phyloP scores from a whole-genome alignment of 1,139 yeast genomes.

The Saccharomyces hybrid region DNA sequence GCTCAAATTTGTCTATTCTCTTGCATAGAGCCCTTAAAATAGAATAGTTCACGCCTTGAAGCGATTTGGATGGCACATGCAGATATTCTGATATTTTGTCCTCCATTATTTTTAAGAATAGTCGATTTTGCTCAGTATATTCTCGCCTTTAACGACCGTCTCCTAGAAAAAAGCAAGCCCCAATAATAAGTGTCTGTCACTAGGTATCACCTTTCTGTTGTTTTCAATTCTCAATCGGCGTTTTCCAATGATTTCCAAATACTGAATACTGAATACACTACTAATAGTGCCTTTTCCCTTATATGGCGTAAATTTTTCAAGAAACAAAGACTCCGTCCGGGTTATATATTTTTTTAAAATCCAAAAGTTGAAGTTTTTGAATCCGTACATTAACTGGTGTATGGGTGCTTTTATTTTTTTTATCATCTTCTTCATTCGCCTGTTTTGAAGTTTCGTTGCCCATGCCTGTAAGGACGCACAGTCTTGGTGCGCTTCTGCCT shows the following conservation, averaged over 20 bases:
- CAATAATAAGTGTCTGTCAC: not conserved
- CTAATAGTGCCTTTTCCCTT: not conserved
- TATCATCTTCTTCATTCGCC: not conserved
- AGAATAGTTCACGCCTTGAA: not conserved
- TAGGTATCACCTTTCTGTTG: not conserved
- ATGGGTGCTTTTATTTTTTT: not conserved
- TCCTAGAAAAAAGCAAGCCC: not conserved
- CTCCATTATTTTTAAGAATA: not conserved
- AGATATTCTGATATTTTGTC: not conserved
- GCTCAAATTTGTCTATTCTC: conserved; percentile 2
- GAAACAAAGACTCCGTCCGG: not conserved
- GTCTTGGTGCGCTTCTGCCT: not conserved
- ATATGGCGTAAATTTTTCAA: not conserved
- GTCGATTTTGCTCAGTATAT: not conserved
- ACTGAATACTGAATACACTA: not conserved
- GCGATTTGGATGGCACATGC: not conserved
- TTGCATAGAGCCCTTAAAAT: not conserved
- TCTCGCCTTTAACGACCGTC: not conserved
- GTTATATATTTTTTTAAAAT: not conserved
- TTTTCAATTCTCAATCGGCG: not conserved
- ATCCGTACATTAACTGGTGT: not conserved
- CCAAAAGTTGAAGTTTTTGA: not conserved
- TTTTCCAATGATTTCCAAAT: not conserved
- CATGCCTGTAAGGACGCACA: not conserved
- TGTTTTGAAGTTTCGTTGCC: not conserved